Base-by-base conservation (phyloP, 495 filamentous ascomycete species). In the Aspergillus campestris region DNA sequence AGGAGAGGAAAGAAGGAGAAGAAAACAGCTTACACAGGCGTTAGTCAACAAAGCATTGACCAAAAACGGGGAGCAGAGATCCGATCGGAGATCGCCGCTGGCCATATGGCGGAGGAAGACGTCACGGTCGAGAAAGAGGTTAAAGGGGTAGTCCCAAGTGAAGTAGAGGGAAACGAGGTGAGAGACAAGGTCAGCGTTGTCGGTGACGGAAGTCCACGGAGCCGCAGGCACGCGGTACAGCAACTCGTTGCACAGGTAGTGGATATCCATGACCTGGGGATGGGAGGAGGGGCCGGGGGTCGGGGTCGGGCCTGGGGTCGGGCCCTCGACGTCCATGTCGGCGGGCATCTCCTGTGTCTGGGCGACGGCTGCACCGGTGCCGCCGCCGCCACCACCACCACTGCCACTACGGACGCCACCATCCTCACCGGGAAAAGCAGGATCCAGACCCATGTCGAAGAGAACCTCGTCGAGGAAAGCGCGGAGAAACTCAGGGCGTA, bases 121-220 rank as follows among this genome's bases (percentile, higher is more conserved):
- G 31, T 66, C 64, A 18, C 60, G 55, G 34, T 77, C 72, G 38
- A 79, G 47, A 52, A 69, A 69, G 7, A 61, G 53, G 57, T 67
- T 59, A 24, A 75, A 72, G n/a, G 71, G 66, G 49, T 74, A 74
- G 50, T 76, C 69, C 74, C 73, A 78, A 6, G 70, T 67, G 57
- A 80, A 78, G 51, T 74, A 80, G 3, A 73, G 42, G 18, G 70
- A 73, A 1, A 80, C 53, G 8, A 78, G 59, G 61, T 74, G 67
- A 11, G 74, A 76, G 6, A 80, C 74, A 34, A 80, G 55, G 29
- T 71, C 73, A 29, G 61, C 56, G 45, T 76, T 71, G 18, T 61
- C 61, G 0, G 73, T 77, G 6, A 78, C 69, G 8, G 35, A 61
- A 7, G 76, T 80, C 76, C 76, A 80, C 2, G 73, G 71, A 35